Evolutionary conservation across 805 yeast genomes (phyloP).

Genomic region (Ogataea pilisensis): DNA sequence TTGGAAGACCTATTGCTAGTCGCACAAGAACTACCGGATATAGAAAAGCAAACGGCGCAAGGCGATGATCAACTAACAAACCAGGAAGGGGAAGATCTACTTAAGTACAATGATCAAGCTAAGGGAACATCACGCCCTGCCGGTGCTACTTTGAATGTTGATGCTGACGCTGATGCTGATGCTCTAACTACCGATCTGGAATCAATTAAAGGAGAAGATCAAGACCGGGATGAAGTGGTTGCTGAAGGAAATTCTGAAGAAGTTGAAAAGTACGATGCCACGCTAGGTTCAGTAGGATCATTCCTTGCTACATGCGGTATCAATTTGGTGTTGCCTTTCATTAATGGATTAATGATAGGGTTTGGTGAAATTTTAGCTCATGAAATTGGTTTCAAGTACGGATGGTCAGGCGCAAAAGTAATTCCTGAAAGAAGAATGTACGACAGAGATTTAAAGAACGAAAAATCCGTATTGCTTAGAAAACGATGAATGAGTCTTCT

Average conservation of each 20-base stretch:
- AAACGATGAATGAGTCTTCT: not conserved
- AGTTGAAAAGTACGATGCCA: slow-evolving; percentile 6
- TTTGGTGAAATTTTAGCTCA: slow-evolving; percentile 95
- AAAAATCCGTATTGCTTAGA: slow-evolving; percentile 7
- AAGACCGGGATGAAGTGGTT: slow-evolving; percentile 1
- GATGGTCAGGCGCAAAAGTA: slow-evolving; percentile 61
- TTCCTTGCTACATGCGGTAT: slow-evolving; percentile 53
- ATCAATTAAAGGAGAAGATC: not conserved
- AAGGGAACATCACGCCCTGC: not conserved
- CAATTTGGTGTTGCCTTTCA: slow-evolving; percentile 77
- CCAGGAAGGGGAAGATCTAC: slow-evolving; percentile 14
- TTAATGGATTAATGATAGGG: slow-evolving; percentile 93
- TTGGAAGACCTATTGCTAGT: slow-evolving; percentile 13
- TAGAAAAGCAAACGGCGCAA: slow-evolving; percentile 10
- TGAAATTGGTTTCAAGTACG: slow-evolving; percentile 77
- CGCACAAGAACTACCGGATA: slow-evolving; percentile 11
- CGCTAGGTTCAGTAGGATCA: slow-evolving; percentile 32
- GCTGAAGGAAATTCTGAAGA: no score
- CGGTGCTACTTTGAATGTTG: no score
- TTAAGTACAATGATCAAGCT: slow-evolving; percentile 9
- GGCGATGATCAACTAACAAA: slow-evolving; percentile 8
- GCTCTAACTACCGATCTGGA: no score
- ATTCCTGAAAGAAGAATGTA: slow-evolving; percentile 18
- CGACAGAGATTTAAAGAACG: slow-evolving; percentile 2
- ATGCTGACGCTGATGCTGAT: no score